A percentile compares a stretch with the other conserved stretches of the same genome.
These are phyloP conservation scores for Xylaria longipes DNA, from an alignment of 495 filamentous ascomycete genomes.

Conservation along the genomic window DNA sequence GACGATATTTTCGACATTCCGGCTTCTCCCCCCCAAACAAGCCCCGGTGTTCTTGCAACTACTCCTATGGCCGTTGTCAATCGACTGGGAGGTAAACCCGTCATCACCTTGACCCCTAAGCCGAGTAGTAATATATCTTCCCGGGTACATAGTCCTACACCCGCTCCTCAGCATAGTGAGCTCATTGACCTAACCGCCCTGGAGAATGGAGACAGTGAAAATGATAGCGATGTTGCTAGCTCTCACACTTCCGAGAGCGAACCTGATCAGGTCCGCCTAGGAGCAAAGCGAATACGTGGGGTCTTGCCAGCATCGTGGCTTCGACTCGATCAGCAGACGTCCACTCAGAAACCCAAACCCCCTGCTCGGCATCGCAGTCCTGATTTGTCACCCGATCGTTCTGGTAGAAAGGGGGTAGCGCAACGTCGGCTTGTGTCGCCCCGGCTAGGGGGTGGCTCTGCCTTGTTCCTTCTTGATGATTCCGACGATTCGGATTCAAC, in stretches of 20 bases:
- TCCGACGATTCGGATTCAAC: conserved; percentile 34
- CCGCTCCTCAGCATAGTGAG: conserved; percentile 30
- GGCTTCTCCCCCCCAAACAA: conserved; percentile 37
- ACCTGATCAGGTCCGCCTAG: conserved; percentile 48
- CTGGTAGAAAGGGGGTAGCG: conserved; percentile 63
- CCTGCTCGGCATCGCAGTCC: conserved; percentile 47
- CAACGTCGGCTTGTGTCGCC: conserved; percentile 40
- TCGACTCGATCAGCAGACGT: conserved; percentile 65
- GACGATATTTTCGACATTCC: conserved; percentile 37
- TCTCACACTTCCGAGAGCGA: conserved; percentile 48
- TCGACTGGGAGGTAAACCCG: conserved; percentile 13
- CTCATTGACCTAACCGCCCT: conserved; percentile 36
- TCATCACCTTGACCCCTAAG: conserved; percentile 31
- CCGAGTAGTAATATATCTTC: conserved; percentile 34
- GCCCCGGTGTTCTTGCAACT: conserved; percentile 29
- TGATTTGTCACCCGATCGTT: conserved; percentile 39
- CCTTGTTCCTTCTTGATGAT: conserved; percentile 54
- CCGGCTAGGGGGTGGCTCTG: conserved; percentile 29
- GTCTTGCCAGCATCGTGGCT: conserved; percentile 93
- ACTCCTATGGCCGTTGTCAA: conserved; percentile 28
- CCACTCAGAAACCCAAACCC: conserved; percentile 33
- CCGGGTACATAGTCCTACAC: conserved; percentile 34
- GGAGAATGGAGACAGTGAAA: conserved; percentile 26
- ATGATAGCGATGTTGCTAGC: conserved; percentile 25
- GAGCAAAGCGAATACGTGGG: conserved; percentile 66